Base-by-base conservation (phyloP, 257 asterid species). In the Forsythia viridissima region DNA sequence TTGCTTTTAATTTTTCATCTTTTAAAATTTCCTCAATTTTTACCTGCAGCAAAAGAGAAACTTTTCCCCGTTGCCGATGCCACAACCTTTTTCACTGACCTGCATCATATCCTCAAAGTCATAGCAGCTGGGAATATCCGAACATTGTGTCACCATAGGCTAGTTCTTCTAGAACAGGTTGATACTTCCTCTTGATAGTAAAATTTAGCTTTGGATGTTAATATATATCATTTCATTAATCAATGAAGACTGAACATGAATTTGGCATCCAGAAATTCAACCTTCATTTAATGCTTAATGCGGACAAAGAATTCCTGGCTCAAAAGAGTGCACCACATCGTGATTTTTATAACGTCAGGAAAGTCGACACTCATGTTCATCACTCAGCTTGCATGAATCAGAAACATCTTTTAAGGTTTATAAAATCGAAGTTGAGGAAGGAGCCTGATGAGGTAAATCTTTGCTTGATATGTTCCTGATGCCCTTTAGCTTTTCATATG, bases 371-470 rank as follows among this genome's bases (percentile, higher is more conserved):
- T 30, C 99, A 95, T 80, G 97, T 95, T 80, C 99, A 95, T 85
- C 99, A 95, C 88, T 95, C 99, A 24, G 99, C 99, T 67, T 95
- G 99, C 89, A 95, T 95, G 99, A 95, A 95, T 87, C 99, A 95
- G 87, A 95, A 95, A 82, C 99, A 95, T 86, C 94, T 95, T 73
- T 76, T 95, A 79, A 86, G 98, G 90, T 95, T 95, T 82, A 95
- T 95, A 43, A 95, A 95, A 83, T 93, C 98, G 8, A 95, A 95
- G 87, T 83, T 95, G 90, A 88, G 97, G 90, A 95, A 95, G 89
- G 99, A 95, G 83, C 99, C 99, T 34, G 99, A 90, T 67, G 98
- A 95, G 98, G 99, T 95, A 82, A 68, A 57, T 20, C 46, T 78
- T 80, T 57, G 51, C 57, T 75, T 75, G 24, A 38, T 36, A 37